Conservation (phyloP, 2,329 filamentous ascomycete genomes). For the Trichoderma sp. region DNA sequence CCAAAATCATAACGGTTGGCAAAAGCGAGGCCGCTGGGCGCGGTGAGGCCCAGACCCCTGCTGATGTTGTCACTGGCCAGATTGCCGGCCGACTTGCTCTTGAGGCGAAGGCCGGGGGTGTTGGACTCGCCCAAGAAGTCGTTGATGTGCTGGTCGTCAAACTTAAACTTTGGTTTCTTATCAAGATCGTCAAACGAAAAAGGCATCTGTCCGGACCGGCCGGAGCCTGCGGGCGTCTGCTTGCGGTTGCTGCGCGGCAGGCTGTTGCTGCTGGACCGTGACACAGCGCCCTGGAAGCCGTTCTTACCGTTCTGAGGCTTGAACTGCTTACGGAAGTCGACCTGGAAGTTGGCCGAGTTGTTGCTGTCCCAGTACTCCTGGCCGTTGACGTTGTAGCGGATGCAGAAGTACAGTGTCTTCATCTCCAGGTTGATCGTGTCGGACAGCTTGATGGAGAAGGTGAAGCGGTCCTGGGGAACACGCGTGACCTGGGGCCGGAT, state of each 20-base stretch:
- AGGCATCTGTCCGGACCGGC: constrained; percentile 58
- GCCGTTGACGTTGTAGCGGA: constrained; percentile 82
- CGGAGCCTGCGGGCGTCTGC: constrained; percentile 43
- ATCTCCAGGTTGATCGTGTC: constrained; percentile 89
- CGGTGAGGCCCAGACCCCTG: constrained; percentile 52
- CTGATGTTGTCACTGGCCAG: constrained; percentile 65
- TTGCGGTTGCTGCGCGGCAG: constrained; percentile 70
- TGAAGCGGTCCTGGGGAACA: constrained; percentile 82
- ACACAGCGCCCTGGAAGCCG: constrained; percentile 52
- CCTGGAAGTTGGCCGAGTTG: constrained; percentile 80
- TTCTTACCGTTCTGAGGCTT: constrained; percentile 63
- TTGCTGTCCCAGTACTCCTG: constrained; percentile 98
- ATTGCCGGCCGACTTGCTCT: constrained; percentile 66
- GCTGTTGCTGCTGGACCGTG: constrained; percentile 51
- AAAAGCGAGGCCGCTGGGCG: constrained; percentile 72
- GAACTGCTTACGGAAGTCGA: constrained; percentile 85
- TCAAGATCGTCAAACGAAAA: constrained; percentile 72
- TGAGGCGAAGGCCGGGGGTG: constrained; percentile 64
- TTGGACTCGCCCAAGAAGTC: constrained; percentile 66
- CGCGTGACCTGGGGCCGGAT: constrained; percentile 66
- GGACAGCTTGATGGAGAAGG: constrained; percentile 89
- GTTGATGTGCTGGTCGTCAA: constrained; percentile 62
- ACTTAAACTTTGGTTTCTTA: constrained; percentile 59
- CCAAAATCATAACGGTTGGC: constrained; percentile 95
- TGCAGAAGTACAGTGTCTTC: constrained; percentile 90